Evolutionary conservation across 192 early-diverging fungal species (phyloP), one percentile per base, ranked within the genome.

Genomic region (Blastocladiella britannica): DNA sequence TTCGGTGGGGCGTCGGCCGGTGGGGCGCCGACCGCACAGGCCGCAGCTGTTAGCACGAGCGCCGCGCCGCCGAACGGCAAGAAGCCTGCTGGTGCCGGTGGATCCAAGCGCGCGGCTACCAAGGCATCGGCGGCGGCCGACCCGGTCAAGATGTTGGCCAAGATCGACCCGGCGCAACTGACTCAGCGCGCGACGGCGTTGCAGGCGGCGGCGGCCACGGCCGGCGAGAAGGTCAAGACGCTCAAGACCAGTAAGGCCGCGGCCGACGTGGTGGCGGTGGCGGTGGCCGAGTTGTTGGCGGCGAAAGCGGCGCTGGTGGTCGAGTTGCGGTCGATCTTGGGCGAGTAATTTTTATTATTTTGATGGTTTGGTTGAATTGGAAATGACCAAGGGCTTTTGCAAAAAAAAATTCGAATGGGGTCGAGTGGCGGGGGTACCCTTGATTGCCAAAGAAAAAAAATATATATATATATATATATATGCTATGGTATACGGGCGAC

Each of bases 1-100:
- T 99, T 85, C 69, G 85, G 84, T 62, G 89, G 92, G 28, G 5
- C 12, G 26, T 53, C 29, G 55, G 25, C 25, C 4, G 26, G 59
- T 0, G 15, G 28, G n/a, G 18, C 60, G 23, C 30, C 55, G 2
- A 20, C 53, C 1, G 22, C 58, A 4, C 4, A 53, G 30, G 56
- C 55, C 51, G 26, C 71, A 70, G 53, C 65, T 57, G 3, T 57
- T 59, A 18, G 71, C 63, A 43, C 55, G 62, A 9, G 57, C 26
- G 0, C 65, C 61, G 58, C 63, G 29, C 57, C 51, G 55, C 59
- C 29, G n/a, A 57, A 31, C 28, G 56, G 26, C 25, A 69, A 69
- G 58, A 66, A 63, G 54, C n/a, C n/a, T n/a, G n/a, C n/a, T n/a
- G n/a, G n/a, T n/a, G n/a, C n/a, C n/a, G n/a, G n/a, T n/a, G n/a